A percentile compares a stretch with the other conserved stretches of the same genome.
These are phyloP conservation scores for Lasiosphaeria ovina DNA, from an alignment of 495 filamentous ascomycete genomes.

Conservation along the genomic window DNA sequence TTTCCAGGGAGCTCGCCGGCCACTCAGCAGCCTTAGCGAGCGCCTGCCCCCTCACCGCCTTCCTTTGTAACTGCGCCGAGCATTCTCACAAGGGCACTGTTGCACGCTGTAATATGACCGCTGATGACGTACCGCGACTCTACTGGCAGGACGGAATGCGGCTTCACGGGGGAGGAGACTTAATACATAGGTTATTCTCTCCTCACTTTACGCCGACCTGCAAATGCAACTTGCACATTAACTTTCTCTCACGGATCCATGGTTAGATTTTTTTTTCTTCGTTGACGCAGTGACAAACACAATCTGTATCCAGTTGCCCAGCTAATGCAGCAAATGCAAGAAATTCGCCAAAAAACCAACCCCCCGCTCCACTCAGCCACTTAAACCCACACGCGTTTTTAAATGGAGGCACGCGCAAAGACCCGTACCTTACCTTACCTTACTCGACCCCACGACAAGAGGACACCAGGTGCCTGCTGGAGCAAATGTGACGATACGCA, in stretches of 20 bases:
- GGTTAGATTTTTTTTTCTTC: no score
- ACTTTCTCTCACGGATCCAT: no score
- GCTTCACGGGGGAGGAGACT: no score
- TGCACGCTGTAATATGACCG: constrained; percentile 5
- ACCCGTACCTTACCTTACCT: no score
- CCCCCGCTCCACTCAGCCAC: constrained; percentile 2
- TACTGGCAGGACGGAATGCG: no score
- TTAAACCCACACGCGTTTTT: background rate
- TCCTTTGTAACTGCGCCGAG: background rate
- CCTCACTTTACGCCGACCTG: no score
- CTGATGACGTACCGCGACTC: constrained; percentile 10
- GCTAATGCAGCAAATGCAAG: constrained; percentile 8
- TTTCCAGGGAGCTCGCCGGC: constrained; percentile 7
- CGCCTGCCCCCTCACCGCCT: constrained; percentile 16
- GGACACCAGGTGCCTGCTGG: no score
- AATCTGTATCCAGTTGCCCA: background rate
- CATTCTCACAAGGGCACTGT: constrained; percentile 5
- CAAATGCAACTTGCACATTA: no score
- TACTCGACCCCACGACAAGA: no score
- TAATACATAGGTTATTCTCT: no score
- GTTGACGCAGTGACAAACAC: no score
- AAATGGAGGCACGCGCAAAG: background rate
- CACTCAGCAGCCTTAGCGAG: constrained; percentile 17
- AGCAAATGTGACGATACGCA: no score
- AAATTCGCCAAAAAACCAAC: constrained; percentile 1